Evolutionary conservation across 2,329 filamentous ascomycete species (phyloP).

Genomic region (Trichoderma hamatum): DNA sequence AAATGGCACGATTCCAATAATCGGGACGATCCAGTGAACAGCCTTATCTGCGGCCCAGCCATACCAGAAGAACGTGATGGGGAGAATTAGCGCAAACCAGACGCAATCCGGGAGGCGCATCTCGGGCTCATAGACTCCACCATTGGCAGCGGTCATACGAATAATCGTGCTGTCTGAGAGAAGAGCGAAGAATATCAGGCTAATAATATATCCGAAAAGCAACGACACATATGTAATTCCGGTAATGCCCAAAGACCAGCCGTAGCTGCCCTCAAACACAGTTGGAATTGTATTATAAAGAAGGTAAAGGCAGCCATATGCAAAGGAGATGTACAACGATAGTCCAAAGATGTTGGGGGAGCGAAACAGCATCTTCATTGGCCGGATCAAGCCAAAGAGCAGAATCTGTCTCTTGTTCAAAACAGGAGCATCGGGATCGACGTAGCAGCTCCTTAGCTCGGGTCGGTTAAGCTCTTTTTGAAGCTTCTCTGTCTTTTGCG

Average conservation of each 20-base stretch:
- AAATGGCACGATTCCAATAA: constrained; percentile 39
- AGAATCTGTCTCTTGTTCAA: constrained; percentile 17
- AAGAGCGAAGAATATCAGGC: constrained; percentile 23
- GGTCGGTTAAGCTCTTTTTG: background rate
- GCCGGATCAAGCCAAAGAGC: constrained; percentile 6
- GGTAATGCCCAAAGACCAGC: constrained; percentile 15
- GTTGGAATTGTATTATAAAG: constrained; percentile 48
- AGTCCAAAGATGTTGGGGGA: constrained; percentile 53
- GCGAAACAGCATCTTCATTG: constrained; percentile 50
- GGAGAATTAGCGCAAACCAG: constrained; percentile 39
- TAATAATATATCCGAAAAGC: background rate
- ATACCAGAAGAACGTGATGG: constrained; percentile 42
- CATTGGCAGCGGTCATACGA: constrained; percentile 42
- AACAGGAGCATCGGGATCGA: background rate
- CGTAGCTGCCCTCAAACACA: constrained; percentile 46
- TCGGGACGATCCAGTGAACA: constrained; percentile 40
- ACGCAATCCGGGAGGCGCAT: constrained; percentile 42
- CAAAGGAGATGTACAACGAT: constrained; percentile 34
- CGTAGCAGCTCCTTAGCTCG: constrained; percentile 6
- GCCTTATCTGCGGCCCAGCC: constrained; percentile 40
- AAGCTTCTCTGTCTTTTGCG: constrained; percentile 8
- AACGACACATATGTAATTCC: constrained; percentile 7
- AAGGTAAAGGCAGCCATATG: constrained; percentile 14
- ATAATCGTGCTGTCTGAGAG: constrained; percentile 43
- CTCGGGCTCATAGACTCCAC: constrained; percentile 33